Conservation (phyloP, 2,329 filamentous ascomycete genomes). For the Colletotrichum zoysiae region DNA sequence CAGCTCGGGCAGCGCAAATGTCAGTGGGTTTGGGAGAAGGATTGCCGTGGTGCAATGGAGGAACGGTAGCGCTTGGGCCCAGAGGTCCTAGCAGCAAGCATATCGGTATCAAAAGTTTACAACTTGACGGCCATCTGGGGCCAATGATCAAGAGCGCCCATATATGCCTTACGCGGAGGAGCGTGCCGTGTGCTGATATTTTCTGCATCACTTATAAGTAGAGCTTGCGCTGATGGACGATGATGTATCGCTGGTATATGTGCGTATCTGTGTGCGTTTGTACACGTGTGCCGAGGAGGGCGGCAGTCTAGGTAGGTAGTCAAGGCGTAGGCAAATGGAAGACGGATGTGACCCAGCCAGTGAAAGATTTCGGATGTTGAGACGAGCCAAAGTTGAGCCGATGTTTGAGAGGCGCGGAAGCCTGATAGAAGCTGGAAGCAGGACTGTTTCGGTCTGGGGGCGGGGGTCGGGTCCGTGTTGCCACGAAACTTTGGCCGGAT, state of each 20-base stretch:
- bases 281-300: slow-evolving; percentile 17
- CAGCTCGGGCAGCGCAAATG: slow-evolving; percentile 27
- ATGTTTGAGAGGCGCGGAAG: slow-evolving; percentile 15
- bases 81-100: neutral
- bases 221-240: slow-evolving; percentile 18
- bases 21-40: slow-evolving; percentile 7
- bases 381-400: slow-evolving; percentile 15
- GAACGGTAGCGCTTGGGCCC: slow-evolving; percentile 20
- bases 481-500: slow-evolving; percentile 24
- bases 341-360: neutral
- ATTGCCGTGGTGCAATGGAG: neutral
- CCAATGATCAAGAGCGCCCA: neutral
- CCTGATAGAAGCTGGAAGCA: neutral
- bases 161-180: neutral
- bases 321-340: slow-evolving; percentile 12
- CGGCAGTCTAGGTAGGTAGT: slow-evolving; percentile 16
- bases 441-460: slow-evolving; percentile 30
- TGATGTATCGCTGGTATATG: slow-evolving; percentile 2
- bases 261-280: neutral
- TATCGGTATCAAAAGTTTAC: slow-evolving; percentile 10
- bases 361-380: slow-evolving; percentile 18
- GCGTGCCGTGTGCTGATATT: neutral
- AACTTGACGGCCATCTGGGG: slow-evolving; percentile 1
- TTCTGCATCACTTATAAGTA: slow-evolving; percentile 2
- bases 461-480: slow-evolving; percentile 21